phyloP scores from a whole-genome alignment of 345 rosid species.

The Microcos paniculata region DNA sequence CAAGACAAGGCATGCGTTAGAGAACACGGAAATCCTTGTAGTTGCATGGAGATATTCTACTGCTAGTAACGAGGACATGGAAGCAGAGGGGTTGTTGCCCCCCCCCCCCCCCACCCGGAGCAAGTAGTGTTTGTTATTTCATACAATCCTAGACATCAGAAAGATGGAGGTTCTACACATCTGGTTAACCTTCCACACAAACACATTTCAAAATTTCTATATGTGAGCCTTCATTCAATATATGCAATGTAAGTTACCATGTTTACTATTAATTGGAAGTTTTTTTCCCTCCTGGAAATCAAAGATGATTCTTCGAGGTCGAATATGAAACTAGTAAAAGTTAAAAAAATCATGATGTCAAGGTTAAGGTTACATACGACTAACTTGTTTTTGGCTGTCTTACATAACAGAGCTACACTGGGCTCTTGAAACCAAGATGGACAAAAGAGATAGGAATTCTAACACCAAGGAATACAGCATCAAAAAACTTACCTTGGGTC shows the following conservation, averaged over 20 bases:
- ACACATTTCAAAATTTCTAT: background rate
- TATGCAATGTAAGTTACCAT: background rate
- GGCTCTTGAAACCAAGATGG: background rate
- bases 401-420: background rate
- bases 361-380: background rate
- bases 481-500: conserved; percentile 56
- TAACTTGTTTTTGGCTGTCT: background rate
- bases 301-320: background rate
- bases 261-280: background rate
- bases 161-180: background rate
- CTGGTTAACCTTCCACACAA: background rate
- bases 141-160: background rate
- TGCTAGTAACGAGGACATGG: background rate
- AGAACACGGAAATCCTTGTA: background rate
- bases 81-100: background rate
- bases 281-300: background rate
- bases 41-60: background rate
- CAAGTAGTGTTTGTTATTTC: background rate
- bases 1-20: background rate
- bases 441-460: background rate
- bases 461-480: background rate
- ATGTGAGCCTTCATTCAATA: background rate
- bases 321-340: background rate
- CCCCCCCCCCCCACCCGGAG: background rate
- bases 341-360: background rate